Conservation (phyloP, 2,329 filamentous ascomycete species). For the Bipolaris gigantea region DNA sequence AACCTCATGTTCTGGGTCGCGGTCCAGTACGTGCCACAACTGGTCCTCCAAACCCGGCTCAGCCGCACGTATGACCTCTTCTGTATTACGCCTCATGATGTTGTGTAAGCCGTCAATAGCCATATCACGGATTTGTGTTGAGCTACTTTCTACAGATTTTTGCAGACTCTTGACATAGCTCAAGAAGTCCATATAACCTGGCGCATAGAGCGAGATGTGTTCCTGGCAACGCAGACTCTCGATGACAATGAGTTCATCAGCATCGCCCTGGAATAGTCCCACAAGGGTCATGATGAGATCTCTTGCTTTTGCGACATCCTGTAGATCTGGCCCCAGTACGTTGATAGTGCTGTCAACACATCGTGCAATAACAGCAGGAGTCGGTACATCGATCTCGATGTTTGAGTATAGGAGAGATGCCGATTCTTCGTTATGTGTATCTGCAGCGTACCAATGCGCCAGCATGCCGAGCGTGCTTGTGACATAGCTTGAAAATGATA, state of each 20-base stretch:
- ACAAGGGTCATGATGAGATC: conserved; percentile 89
- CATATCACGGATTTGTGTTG: conserved; percentile 71
- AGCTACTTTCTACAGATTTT: conserved; percentile 70
- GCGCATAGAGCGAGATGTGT: conserved; percentile 88
- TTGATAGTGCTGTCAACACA: conserved; percentile 96
- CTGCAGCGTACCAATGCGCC: conserved; percentile 86
- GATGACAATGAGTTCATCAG: conserved; percentile 69
- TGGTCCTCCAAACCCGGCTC: conserved; percentile 82
- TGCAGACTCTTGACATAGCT: conserved; percentile 85
- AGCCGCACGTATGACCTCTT: conserved; percentile 76
- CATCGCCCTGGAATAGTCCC: conserved; percentile 76
- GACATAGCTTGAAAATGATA: conserved; percentile 90
- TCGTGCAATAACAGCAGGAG: conserved; percentile 78
- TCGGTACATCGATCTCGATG: conserved; percentile 81
- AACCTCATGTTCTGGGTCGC: conserved; percentile 71
- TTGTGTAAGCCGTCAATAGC: conserved; percentile 90
- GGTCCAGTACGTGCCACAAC: conserved; percentile 86
- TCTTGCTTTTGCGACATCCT: conserved; percentile 87
- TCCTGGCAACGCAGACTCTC: conserved; percentile 84
- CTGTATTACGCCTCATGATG: conserved; percentile 88
- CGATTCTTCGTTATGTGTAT: conserved; percentile 87
- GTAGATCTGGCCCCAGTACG: conserved; percentile 90
- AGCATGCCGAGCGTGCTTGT: conserved; percentile 91
- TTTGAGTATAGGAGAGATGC: conserved; percentile 82
- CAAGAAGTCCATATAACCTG: conserved; percentile 79